Evolutionary conservation across 1,284 basidiomycete species (phyloP).

Genomic region (Rhodotorula sp.): DNA sequence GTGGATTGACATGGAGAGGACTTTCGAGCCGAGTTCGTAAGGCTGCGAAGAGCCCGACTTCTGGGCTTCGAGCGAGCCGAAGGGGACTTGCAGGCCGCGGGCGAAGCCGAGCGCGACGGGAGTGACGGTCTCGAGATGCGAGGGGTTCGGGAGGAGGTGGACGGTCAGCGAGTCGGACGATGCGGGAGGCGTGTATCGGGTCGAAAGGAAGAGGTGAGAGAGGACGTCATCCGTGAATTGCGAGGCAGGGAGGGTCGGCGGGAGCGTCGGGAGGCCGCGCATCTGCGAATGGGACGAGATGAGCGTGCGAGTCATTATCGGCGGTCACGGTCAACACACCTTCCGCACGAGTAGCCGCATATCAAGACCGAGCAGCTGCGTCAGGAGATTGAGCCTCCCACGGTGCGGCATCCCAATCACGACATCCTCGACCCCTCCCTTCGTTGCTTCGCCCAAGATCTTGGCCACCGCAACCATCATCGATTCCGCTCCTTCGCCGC

Average conservation of each 20-base stretch:
- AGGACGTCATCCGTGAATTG: conserved; percentile 75
- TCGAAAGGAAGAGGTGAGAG: conserved; percentile 66
- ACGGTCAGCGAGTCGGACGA: conserved; percentile 57
- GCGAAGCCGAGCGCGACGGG: conserved; percentile 70
- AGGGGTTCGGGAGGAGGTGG: conserved; percentile 80
- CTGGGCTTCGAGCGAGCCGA: conserved; percentile 7
- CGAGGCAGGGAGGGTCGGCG: conserved; percentile 47
- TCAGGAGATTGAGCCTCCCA: conserved; percentile 83
- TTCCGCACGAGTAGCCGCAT: conserved; percentile 75
- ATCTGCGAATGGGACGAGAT: conserved; percentile 50
- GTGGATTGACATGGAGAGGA: conserved; percentile 82
- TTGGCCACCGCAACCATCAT: conserved; percentile 81
- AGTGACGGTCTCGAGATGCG: conserved; percentile 82
- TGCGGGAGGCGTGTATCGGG: conserved; percentile 7
- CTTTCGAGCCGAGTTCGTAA: conserved; percentile 70
- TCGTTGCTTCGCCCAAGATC: conserved; percentile 63
- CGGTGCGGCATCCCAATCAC: conserved; percentile 59
- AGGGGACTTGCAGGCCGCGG: conserved; percentile 37
- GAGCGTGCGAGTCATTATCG: too few species aligned
- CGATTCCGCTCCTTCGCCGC: conserved; percentile 82
- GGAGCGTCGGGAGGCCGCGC: conserved; percentile 59
- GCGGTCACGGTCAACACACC: conserved; percentile 33
- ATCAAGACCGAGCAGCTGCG: conserved; percentile 67
- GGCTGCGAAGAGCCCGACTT: background rate
- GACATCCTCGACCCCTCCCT: conserved; percentile 49